phyloP scores from a whole-genome alignment of 2,329 filamentous ascomycete genomes.

The Neocatenulostroma microsporum region DNA sequence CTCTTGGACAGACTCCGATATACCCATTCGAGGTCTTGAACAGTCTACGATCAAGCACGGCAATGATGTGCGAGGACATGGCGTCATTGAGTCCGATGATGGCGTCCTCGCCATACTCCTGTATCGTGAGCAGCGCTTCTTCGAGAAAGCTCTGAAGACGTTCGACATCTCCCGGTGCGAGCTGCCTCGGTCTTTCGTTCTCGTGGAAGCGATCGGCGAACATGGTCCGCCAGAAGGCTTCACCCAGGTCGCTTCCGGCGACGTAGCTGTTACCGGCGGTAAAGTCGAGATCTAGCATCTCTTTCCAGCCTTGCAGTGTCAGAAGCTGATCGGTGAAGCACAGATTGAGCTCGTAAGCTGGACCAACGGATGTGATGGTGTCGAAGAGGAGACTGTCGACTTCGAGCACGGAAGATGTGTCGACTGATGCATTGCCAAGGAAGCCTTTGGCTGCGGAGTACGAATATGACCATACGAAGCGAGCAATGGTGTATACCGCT shows the following conservation, averaged over 20 bases:
- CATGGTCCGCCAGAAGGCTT: background rate
- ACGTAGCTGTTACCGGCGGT: background rate
- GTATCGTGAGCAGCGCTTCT: background rate
- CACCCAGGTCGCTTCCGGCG: background rate
- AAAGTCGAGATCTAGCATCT: background rate
- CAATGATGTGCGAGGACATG: conserved; percentile 1
- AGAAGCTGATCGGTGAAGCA: background rate
- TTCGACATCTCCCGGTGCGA: background rate
- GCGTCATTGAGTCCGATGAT: conserved; percentile 1
- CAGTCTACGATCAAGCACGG: background rate
- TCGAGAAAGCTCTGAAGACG: background rate
- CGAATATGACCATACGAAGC: too few species aligned
- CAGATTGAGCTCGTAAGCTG: background rate
- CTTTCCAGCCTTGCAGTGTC: background rate
- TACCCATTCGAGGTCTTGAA: conserved; percentile 1
- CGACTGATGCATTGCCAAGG: too few species aligned
- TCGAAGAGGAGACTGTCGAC: background rate
- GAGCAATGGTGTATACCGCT: background rate
- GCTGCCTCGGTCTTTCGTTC: background rate
- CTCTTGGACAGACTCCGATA: background rate
- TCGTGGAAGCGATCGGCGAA: background rate
- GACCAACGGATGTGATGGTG: background rate
- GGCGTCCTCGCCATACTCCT: background rate
- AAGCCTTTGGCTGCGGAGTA: background rate
- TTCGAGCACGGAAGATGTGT: background rate